Conservation (phyloP, 768 basidiomycete genomes). For the Phaffia tasmanica region DNA sequence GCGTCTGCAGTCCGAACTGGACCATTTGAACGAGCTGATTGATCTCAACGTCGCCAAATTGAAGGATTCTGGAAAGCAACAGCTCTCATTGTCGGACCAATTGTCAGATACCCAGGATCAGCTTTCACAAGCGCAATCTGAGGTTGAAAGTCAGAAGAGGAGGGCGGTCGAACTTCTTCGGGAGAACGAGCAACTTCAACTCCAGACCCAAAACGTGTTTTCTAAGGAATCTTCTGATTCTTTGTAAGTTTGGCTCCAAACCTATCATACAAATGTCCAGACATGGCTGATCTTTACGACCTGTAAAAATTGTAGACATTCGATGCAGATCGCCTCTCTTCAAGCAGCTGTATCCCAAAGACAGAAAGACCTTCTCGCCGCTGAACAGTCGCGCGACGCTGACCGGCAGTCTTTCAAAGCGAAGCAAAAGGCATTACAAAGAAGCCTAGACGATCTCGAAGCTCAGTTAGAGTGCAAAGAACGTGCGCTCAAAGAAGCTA, state of each 20-base stretch:
- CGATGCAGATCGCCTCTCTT: slow-evolving; percentile 8
- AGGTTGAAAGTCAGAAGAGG: neutral
- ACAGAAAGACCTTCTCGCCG: neutral
- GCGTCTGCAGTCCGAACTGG: slow-evolving; percentile 45
- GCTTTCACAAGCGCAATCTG: neutral
- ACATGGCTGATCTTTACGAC: too few species aligned
- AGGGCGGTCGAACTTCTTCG: neutral
- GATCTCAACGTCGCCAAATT: slow-evolving; percentile 80
- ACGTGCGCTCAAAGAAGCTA: neutral
- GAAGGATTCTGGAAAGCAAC: slow-evolving; percentile 54
- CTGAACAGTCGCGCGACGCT: neutral
- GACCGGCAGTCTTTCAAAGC: slow-evolving; percentile 5
- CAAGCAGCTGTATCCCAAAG: neutral
- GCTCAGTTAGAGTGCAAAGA: slow-evolving; percentile 2
- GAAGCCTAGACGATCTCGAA: slow-evolving; percentile 3
- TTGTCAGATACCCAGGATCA: neutral
- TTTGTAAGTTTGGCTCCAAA: neutral
- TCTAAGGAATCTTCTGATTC: neutral
- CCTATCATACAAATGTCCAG: neutral
- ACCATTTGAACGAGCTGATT: slow-evolving; percentile 67
- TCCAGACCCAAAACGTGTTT: neutral
- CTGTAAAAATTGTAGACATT: neutral
- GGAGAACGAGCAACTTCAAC: slow-evolving; percentile 1
- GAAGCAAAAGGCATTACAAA: slow-evolving; percentile 1
- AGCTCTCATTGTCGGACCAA: slow-evolving; percentile 10